Conservation (phyloP, 2,329 filamentous ascomycete genomes). For the Alternaria sp. region DNA sequence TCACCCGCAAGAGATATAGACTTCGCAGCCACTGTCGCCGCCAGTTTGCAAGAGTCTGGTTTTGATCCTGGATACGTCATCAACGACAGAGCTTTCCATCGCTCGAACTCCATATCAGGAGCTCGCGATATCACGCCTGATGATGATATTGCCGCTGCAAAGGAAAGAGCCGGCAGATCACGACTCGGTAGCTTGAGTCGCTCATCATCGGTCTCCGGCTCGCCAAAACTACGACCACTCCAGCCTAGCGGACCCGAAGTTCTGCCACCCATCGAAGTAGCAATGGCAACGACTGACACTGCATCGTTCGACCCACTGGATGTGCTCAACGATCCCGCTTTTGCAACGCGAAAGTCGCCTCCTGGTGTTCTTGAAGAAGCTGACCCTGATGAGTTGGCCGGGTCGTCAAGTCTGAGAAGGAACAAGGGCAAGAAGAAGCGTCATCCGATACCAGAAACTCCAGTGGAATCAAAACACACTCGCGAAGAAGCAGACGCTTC, state of each 20-base stretch:
- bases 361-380: constrained; percentile 44
- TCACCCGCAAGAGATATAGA: constrained; percentile 50
- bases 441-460: constrained; percentile 14
- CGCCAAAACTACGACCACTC: constrained; percentile 29
- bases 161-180: constrained; percentile 36
- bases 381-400: constrained; percentile 45
- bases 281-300: constrained; percentile 39
- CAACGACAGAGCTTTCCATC: constrained; percentile 49
- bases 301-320: constrained; percentile 48
- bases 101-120: constrained; percentile 34
- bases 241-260: constrained; percentile 28
- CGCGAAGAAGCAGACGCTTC: constrained; percentile 1
- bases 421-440: constrained; percentile 54
- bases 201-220: constrained; percentile 36
- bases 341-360: constrained; percentile 42
- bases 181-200: constrained; percentile 41
- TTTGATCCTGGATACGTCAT: constrained; percentile 56
- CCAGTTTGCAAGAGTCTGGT: constrained; percentile 54
- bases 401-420: constrained; percentile 54
- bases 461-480: background rate
- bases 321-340: constrained; percentile 46
- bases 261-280: constrained; percentile 43
- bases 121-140: constrained; percentile 39
- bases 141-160: constrained; percentile 42
- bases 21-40: constrained; percentile 57